These are phyloP conservation scores for Colletotrichum filicis DNA, from an alignment of 2,329 filamentous ascomycete genomes.

Conservation along the genomic window DNA sequence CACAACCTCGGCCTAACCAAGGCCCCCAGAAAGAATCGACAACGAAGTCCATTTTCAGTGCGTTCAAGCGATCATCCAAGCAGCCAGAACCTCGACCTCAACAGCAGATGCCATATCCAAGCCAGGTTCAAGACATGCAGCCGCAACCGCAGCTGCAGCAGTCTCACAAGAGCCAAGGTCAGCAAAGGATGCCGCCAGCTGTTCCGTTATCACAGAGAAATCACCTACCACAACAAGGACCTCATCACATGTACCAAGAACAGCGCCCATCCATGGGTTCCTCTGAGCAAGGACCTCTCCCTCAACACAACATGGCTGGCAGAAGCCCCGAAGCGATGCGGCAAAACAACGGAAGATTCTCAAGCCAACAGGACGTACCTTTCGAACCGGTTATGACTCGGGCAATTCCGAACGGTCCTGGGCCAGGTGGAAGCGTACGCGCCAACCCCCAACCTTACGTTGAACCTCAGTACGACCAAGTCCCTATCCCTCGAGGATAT, in stretches of 20 bases:
- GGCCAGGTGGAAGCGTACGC: background rate
- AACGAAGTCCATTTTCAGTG: constrained; percentile 39
- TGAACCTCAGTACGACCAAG: constrained; percentile 49
- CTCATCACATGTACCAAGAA: constrained; percentile 21
- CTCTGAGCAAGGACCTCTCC: constrained; percentile 1
- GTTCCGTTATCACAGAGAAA: constrained; percentile 9
- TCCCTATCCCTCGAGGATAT: constrained; percentile 52
- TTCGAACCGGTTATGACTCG: constrained; percentile 1
- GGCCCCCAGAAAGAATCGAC: constrained; percentile 38
- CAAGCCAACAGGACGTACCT: background rate
- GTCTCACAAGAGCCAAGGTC: constrained; percentile 2
- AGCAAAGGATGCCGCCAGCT: constrained; percentile 8
- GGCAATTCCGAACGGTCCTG: background rate
- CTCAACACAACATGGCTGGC: constrained; percentile 1
- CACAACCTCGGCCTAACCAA: constrained; percentile 28
- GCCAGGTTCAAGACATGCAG: background rate
- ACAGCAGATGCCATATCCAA: constrained; percentile 24
- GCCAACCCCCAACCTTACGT: constrained; percentile 5
- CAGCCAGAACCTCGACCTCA: constrained; percentile 36
- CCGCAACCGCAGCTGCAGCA: background rate
- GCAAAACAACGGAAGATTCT: constrained; percentile 5
- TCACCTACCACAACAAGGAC: background rate
- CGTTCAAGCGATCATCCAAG: constrained; percentile 41
- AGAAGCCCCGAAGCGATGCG: constrained; percentile 6
- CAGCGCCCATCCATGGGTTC: background rate